These are phyloP conservation scores for Iberis pinnata DNA, from an alignment of 345 rosid species.

Conservation along the genomic window DNA sequence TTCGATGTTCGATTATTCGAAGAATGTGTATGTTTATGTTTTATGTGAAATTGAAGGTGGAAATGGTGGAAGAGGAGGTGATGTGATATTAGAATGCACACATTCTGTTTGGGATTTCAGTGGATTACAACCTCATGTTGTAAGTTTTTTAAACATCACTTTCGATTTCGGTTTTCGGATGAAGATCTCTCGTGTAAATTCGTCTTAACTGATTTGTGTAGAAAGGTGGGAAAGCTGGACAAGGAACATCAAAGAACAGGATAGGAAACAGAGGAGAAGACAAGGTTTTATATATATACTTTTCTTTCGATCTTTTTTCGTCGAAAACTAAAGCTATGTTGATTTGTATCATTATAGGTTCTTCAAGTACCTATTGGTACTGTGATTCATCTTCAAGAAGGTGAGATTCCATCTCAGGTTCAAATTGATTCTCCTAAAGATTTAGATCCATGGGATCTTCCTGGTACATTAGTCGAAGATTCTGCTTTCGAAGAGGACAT, in stretches of 20 bases:
- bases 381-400: constrained; percentile 72
- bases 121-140: constrained; percentile 76
- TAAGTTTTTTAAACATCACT: constrained; percentile 33
- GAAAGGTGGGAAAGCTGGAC: constrained; percentile 73
- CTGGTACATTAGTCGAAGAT: constrained; percentile 50
- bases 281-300: constrained; percentile 42
- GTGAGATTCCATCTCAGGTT: constrained; percentile 52
- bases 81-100: constrained; percentile 83
- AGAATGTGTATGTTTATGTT: not conserved
- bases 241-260: constrained; percentile 77
- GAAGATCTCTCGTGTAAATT: not conserved
- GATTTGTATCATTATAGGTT: constrained; percentile 32
- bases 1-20: not conserved
- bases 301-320: not conserved
- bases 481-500: constrained; percentile 23
- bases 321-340: too few relatives aligned
- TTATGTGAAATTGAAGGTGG: constrained; percentile 41
- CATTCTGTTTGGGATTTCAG: constrained; percentile 83
- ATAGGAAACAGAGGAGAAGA: constrained; percentile 87
- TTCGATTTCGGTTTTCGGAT: not conserved
- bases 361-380: constrained; percentile 83
- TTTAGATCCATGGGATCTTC: constrained; percentile 93
- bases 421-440: constrained; percentile 34
- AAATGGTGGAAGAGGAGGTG: constrained; percentile 95
- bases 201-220: constrained; percentile 17